Conservation (phyloP, 805 yeast species). For the Priceomyces haplophilus region DNA sequence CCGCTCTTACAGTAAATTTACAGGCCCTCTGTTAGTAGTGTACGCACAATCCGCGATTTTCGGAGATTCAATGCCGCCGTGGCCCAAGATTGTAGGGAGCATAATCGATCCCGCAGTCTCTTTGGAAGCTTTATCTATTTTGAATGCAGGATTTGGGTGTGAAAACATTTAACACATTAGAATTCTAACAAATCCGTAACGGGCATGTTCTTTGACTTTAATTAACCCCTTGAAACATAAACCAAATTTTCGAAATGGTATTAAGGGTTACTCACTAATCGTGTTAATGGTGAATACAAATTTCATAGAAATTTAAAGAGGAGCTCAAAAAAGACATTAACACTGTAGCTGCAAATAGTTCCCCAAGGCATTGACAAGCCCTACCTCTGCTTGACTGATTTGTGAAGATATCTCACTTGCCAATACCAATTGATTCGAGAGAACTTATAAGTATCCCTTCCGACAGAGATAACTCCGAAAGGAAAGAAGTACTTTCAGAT, state of each 20-base stretch:
- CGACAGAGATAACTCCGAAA: too few relatives aligned
- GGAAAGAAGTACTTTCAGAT: too few relatives aligned
- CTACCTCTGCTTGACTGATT: too few relatives aligned
- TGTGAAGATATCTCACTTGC: too few relatives aligned
- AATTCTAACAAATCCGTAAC: not conserved
- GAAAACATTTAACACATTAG: not conserved
- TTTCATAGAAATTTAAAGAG: too few relatives aligned
- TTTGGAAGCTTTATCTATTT: not conserved
- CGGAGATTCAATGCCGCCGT: conserved; percentile 19
- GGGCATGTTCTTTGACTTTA: not conserved
- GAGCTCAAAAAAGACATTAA: too few relatives aligned
- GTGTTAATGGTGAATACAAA: too few relatives aligned
- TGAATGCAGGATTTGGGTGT: not conserved
- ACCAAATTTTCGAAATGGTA: not conserved
- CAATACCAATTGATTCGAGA: too few relatives aligned
- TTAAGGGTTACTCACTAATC: not conserved
- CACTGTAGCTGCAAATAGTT: too few relatives aligned
- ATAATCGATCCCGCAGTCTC: not conserved
- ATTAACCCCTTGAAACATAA: conserved; percentile 1
- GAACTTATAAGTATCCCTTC: too few relatives aligned
- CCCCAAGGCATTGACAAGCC: too few relatives aligned
- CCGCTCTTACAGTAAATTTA: conserved; percentile 11
- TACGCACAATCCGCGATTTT: conserved; percentile 1
- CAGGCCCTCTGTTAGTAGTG: not conserved
- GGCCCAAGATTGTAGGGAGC: not conserved